Percentiles rank a stretch among this genome's conserved stretches.
Conservation (phyloP, 2,329 filamentous ascomycete species). For the Verticillium albo-atrum region DNA sequence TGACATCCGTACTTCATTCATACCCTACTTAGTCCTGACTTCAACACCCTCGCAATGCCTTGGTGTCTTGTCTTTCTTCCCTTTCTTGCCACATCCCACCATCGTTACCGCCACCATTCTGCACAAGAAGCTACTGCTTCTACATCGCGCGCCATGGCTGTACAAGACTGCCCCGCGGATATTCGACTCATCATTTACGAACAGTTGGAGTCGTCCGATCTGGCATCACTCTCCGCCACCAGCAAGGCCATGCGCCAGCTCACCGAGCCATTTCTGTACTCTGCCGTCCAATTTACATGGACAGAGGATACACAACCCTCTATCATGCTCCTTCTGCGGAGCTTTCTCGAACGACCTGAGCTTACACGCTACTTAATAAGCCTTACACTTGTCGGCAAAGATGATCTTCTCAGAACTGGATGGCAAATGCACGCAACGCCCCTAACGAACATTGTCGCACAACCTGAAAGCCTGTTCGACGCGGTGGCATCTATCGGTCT, state of each 20-base stretch:
- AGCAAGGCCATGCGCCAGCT: background rate
- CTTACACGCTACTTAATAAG: background rate
- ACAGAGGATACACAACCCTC: background rate
- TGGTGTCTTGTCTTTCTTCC: too few relatives aligned
- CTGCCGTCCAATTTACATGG: background rate
- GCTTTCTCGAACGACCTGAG: background rate
- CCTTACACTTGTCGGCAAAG: background rate
- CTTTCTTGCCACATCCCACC: background rate
- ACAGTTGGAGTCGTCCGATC: background rate
- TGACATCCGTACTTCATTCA: too few relatives aligned
- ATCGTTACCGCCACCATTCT: background rate
- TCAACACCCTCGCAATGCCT: too few relatives aligned
- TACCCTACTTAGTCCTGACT: too few relatives aligned
- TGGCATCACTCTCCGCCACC: background rate
- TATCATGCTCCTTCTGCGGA: background rate
- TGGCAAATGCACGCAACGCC: background rate
- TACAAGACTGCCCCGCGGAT: background rate
- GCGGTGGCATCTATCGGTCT: background rate
- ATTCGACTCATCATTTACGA: background rate
- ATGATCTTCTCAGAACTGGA: background rate
- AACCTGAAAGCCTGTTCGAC: background rate
- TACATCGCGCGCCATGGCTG: background rate
- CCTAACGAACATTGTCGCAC: background rate
- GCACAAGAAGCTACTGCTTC: background rate
- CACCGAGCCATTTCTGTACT: background rate